These are phyloP conservation scores for Fusarium concolor DNA, from an alignment of 2,329 filamentous ascomycete genomes.

Conservation along the genomic window DNA sequence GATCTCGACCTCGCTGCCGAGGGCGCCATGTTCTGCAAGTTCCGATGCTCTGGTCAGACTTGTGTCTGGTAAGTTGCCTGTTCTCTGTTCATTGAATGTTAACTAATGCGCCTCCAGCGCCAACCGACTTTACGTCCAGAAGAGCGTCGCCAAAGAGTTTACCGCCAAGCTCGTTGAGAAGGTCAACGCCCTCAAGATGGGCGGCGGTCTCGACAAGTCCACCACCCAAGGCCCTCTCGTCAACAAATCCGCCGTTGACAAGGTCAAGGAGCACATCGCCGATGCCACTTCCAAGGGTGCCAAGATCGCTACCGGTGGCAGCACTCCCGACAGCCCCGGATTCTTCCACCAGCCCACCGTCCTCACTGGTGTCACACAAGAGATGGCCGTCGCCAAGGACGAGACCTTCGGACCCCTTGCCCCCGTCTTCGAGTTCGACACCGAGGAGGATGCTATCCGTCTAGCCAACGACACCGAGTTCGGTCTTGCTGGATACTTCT, in stretches of 20 bases:
- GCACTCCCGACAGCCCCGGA: slow-evolving; percentile 73
- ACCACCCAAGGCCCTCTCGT: slow-evolving; percentile 60
- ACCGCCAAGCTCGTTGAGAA: slow-evolving; percentile 46
- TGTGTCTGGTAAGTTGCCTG: slow-evolving; percentile 62
- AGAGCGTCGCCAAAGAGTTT: slow-evolving; percentile 48
- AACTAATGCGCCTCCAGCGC: slow-evolving; percentile 42
- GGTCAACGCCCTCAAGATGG: slow-evolving; percentile 47
- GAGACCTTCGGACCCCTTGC: slow-evolving; percentile 51
- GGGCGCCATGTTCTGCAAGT: slow-evolving; percentile 61
- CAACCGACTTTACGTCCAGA: slow-evolving; percentile 53
- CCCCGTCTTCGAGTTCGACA: slow-evolving; percentile 49
- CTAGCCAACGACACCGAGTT: slow-evolving; percentile 56
- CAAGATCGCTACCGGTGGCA: slow-evolving; percentile 65
- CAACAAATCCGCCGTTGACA: slow-evolving; percentile 71
- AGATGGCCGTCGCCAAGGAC: slow-evolving; percentile 48
- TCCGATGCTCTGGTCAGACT: slow-evolving; percentile 67
- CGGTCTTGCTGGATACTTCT: slow-evolving; percentile 53
- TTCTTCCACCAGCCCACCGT: slow-evolving; percentile 79
- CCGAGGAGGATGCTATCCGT: slow-evolving; percentile 53
- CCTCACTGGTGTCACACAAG: slow-evolving; percentile 63
- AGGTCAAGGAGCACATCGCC: slow-evolving; percentile 71
- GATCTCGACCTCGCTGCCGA: slow-evolving; percentile 70
- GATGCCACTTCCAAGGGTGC: slow-evolving; percentile 72
- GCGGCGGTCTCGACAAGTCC: slow-evolving; percentile 39
- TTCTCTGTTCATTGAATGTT: fast-evolving